Base-by-base conservation (phyloP, 768 basidiomycete genomes). In the Kwoniella bestiolae region DNA sequence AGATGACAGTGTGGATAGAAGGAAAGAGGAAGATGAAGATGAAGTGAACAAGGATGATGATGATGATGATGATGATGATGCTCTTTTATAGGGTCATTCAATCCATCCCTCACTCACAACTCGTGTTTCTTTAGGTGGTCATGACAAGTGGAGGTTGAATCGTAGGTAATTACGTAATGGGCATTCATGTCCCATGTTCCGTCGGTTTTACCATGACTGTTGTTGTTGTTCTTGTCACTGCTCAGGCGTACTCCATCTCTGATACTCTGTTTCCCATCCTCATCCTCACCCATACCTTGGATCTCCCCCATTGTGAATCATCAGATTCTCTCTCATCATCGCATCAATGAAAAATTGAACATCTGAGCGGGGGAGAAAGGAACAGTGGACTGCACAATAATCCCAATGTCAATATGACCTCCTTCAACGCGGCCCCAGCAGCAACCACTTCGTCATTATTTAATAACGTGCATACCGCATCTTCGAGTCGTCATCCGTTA, bases 401-500 rank as follows among this genome's bases (percentile, higher is more conserved):
- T 29, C n/a, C 50, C 11, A 14, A 58, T 44, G 56, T 45, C 53
- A 55, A 47, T 11, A 63, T 65, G 56, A 50, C 56, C n/a, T 41
- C 31, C 49, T 41, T 29, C 21, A 34, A 18, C 56, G 34, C 47
- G 56, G 38, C 56, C 41, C 35, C 16, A 18, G 32, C 51, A 28
- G 28, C 51, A 23, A 16, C 25, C 23, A 7, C 49, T 41, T 9
- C 60, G 23, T 21, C 18, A 23, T 21, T 14, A 31, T 6, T 12
- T 25, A 26, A 44, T 5, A 28, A 51, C 1, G 46, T 46, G 14
- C 18, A 18, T n/a, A n/a, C n/a, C n/a, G 26, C 59, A 7, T 38
- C 50, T 18, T 58, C 56, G 9, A 41, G 38, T 29, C 18, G 28
- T 28, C 25, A 12, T 16, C 5, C 21, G 11, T 34, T 41, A 23